Base-by-base conservation (phyloP, 2,329 filamentous ascomycete genomes). In the Truncatella angustata region DNA sequence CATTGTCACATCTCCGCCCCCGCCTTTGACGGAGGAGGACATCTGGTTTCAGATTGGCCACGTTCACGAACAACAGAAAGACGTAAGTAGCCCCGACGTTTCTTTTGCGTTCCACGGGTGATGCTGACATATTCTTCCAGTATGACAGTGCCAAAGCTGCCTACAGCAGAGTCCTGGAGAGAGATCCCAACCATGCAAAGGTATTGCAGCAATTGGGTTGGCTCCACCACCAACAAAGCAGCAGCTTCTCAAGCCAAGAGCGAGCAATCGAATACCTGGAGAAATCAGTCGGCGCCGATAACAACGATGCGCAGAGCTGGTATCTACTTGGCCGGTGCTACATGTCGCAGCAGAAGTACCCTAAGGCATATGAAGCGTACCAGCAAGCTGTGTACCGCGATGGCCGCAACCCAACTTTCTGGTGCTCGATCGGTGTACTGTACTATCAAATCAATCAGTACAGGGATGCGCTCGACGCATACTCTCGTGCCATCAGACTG, bases 371-470 rank as follows among this genome's bases (percentile, higher is more conserved):
- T 64, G 94, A 99, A 68, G 93, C 94, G 5, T 97, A 97, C 70
- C 94, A 99, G 69, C 94, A 99, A 75, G 94, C 94, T 3, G 94
- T 99, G 35, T 99, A 99, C 68, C 91, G 94, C 52, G 94, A 99
- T 68, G 94, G 94, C 30, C 88, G 94, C 61, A 97, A 97, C 69
- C 94, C 94, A 16, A 97, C 94, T 2, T 99, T 97, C 77, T 99
- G 94, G 94, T 97, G 94, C 76, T 97, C 93, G 9, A 99, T 99
- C 67, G 94, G 94, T 69, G 94, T 99, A 14, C 81, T 99, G 54
- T 99, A 99, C 71, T 99, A 97, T 74, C 94, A 97, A 73, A 99
- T 99, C 77, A 99, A 97, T 73, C 94, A 99, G 75, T 99, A 99
- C 73, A 87, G 94, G 54, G 94, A 99, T 76, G 94, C 94, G 3